Conservation (phyloP, 306 rosid species). For the Pachyrhizus erosus region DNA sequence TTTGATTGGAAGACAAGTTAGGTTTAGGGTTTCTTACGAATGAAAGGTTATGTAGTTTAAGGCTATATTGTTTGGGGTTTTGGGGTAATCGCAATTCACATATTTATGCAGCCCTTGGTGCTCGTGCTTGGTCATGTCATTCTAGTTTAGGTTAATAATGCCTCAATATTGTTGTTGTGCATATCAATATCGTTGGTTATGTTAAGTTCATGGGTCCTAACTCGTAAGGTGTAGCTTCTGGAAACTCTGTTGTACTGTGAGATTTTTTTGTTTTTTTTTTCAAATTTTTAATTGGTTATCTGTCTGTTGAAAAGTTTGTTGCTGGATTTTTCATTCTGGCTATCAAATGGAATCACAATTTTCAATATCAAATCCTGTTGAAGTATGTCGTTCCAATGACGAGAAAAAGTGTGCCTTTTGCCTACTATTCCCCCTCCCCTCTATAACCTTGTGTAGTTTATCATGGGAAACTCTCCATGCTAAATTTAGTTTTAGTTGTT, state of each 20-base stretch:
- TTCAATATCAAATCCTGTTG: not conserved
- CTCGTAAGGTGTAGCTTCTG: not conserved
- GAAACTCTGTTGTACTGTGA: not conserved
- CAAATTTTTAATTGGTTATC: not conserved
- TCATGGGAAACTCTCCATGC: not conserved
- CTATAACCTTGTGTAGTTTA: not conserved
- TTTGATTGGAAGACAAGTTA: not conserved
- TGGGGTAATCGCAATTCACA: not conserved
- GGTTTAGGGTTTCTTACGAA: slow-evolving; percentile 3
- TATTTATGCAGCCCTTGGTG: not conserved
- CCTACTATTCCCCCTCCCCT: not conserved
- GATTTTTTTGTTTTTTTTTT: not conserved
- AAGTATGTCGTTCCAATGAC: not conserved
- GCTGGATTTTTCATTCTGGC: not conserved
- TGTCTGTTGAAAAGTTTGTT: not conserved
- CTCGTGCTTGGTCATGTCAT: not conserved
- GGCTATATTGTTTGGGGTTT: not conserved
- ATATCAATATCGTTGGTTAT: not conserved
- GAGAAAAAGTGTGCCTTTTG: not conserved
- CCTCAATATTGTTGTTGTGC: not conserved
- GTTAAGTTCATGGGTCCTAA: not conserved
- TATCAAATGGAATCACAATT: not conserved
- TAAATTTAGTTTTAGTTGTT: not conserved
- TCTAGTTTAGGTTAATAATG: not conserved
- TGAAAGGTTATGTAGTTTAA: not conserved